phyloP scores from a whole-genome alignment of 2,329 filamentous ascomycete genomes.

The Pyricularia grisea region DNA sequence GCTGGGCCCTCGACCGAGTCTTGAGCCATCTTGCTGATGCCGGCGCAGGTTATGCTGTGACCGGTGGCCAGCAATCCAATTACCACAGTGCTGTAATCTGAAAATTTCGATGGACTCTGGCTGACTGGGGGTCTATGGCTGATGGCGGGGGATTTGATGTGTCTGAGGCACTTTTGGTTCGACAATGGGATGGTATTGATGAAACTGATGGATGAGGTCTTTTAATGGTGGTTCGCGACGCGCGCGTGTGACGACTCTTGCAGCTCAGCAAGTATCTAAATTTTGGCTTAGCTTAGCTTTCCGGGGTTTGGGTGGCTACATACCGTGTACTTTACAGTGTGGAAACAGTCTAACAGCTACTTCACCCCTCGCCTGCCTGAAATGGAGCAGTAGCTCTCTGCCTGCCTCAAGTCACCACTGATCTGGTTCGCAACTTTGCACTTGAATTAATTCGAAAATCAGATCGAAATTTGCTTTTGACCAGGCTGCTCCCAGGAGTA shows the following conservation, averaged over 20 bases:
- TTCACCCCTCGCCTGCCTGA: slow-evolving; percentile 3
- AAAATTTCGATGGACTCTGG: not conserved
- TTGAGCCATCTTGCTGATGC: slow-evolving; percentile 17
- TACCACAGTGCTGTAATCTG: not conserved
- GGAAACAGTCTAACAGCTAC: not conserved
- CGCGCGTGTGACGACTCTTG: not conserved
- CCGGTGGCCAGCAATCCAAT: not conserved
- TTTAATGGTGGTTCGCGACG: not conserved
- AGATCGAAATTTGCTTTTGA: not conserved
- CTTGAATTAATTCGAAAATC: not conserved
- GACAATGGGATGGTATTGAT: not conserved
- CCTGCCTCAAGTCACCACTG: not conserved
- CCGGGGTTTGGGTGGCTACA: not conserved
- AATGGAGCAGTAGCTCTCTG: not conserved
- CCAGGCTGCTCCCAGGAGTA: not conserved
- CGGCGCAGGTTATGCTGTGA: not conserved
- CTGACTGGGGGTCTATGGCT: not conserved
- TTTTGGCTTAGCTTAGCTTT: not conserved
- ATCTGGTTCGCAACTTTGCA: not conserved
- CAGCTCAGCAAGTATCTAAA: not conserved
- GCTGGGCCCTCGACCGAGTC: slow-evolving; percentile 15
- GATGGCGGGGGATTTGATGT: not conserved
- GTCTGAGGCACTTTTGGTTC: not conserved
- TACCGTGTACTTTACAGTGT: not conserved
- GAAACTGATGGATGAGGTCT: not conserved